Base-by-base conservation (phyloP, 129 eudicot species). In the Escallonia rubra region DNA sequence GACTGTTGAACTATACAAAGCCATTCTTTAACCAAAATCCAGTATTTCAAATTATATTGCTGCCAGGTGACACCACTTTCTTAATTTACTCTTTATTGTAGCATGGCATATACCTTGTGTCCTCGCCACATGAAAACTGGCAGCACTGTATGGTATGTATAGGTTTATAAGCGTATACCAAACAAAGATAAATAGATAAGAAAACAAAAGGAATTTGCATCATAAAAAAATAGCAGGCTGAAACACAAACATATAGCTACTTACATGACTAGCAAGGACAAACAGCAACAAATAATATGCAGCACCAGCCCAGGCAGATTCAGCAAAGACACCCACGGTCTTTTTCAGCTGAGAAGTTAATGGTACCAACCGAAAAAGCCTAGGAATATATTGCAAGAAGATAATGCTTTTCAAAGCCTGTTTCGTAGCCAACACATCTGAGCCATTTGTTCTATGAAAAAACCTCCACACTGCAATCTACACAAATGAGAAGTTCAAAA, bases 221-320 rank as follows among this genome's bases (percentile, higher is more conserved):
- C 23, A 9, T 46, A 63, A 38, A 44, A n/a, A 12, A 43, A 12
- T 44, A 52, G 43, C 44, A 40, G 52, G 47, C 48, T 12, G 63
- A 66, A 47, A 57, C 43, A 15, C 34, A 63, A 70, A 50, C n/a
- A 65, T 10, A 55, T 42, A 68, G 66, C 53, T 76, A 76, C 91
- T 74, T 81, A 91, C 96, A 81, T 91, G 98, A 64, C 98, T 88
- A 66, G 98, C 92, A 64, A 91, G 95, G 72, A 88, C 70, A 74
- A 85, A 88, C 96, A 94, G 86, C 66, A 91, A 74, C 80, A 91
- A 73, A 73, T 91, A 91, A 72, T 83, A 88, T 0, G 85, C 96
- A 10, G 98, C 96, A 77, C 98, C 98, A 48, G 96, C 95, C 98
- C 96, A 91, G 59, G 98, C 91, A 61, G 89, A 82, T 65, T 91